Percentiles rank a stretch among this genome's conserved stretches.
Evolutionary conservation across 306 rosid species (phyloP).

Genomic region (Aeschynomene evenia): DNA sequence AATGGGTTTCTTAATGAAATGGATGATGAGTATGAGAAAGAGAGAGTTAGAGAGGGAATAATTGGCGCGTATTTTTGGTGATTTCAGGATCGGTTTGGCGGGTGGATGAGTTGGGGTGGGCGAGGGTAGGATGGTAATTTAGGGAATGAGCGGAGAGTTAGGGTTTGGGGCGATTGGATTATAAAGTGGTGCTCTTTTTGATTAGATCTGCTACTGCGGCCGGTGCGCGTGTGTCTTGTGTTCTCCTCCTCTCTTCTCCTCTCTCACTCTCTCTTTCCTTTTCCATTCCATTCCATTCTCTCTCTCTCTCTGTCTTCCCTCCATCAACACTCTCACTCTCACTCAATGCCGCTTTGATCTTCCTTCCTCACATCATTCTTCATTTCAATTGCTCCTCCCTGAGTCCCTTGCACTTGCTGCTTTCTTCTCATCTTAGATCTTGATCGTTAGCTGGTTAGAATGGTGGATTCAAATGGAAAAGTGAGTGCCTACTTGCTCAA

Average conservation of each 20-base stretch:
- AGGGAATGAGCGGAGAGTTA: slow-evolving; percentile 17
- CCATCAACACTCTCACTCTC: not conserved
- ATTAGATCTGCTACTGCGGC: slow-evolving; percentile 72
- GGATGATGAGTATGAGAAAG: too few species aligned
- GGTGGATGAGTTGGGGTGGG: slow-evolving; percentile 27
- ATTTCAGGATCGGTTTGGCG: slow-evolving; percentile 51
- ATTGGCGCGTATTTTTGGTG: slow-evolving; percentile 47
- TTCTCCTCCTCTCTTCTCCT: not conserved
- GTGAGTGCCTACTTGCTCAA: slow-evolving; percentile 43
- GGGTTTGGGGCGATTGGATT: slow-evolving; percentile 74
- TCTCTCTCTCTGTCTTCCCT: slow-evolving; percentile 11
- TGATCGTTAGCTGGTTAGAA: slow-evolving; percentile 11
- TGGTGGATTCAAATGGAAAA: slow-evolving; percentile 69
- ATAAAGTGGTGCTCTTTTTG: slow-evolving; percentile 49
- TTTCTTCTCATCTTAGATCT: not conserved
- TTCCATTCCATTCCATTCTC: slow-evolving; percentile 4
- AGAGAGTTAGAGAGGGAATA: too few species aligned
- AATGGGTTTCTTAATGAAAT: too few species aligned
- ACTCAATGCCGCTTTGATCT: slow-evolving; percentile 21
- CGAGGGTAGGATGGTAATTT: slow-evolving; percentile 55
- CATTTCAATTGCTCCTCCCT: not conserved
- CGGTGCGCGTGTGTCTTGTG: slow-evolving; percentile 49
- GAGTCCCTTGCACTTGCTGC: not conserved
- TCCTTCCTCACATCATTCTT: not conserved
- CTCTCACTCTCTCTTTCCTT: not conserved